Conservation (phyloP, 2,329 filamentous ascomycete genomes). For the Fusarium oligoseptatum region DNA sequence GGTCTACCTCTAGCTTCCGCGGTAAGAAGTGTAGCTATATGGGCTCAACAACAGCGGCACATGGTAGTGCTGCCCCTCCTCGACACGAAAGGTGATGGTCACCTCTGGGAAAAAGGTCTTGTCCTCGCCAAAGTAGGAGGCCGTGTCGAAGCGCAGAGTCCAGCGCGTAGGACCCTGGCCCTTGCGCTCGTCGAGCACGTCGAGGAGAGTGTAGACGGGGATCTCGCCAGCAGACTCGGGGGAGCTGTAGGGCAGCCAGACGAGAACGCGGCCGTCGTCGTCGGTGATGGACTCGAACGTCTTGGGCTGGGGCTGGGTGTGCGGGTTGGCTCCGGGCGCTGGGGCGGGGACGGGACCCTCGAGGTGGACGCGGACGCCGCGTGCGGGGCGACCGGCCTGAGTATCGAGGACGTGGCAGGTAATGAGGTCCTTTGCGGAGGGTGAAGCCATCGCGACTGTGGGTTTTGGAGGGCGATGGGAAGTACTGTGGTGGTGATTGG, state of each 20-base stretch:
- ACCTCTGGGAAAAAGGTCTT: constrained; percentile 74
- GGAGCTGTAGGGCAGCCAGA: constrained; percentile 73
- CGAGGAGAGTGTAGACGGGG: constrained; percentile 69
- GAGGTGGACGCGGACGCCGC: constrained; percentile 75
- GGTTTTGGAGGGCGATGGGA: constrained; percentile 11
- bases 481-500: neutral
- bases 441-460: constrained; percentile 35
- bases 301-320: constrained; percentile 51
- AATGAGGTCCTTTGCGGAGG: constrained; percentile 71
- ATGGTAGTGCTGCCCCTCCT: constrained; percentile 78
- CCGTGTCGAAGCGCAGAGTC: constrained; percentile 80
- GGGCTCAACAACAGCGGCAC: constrained; percentile 83
- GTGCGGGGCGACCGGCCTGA: constrained; percentile 76
- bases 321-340: constrained; percentile 43
- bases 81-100: constrained; percentile 65
- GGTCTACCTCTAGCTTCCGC: constrained; percentile 71
- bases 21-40: constrained; percentile 85
- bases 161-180: constrained; percentile 66
- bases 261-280: constrained; percentile 78
- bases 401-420: constrained; percentile 92
- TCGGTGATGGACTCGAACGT: constrained; percentile 79
- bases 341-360: constrained; percentile 57
- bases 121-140: constrained; percentile 75
- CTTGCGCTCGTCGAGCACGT: constrained; percentile 62
- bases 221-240: constrained; percentile 66